These are phyloP conservation scores for Sinapis alba DNA, from an alignment of 441 rosid genomes.

Conservation along the genomic window DNA sequence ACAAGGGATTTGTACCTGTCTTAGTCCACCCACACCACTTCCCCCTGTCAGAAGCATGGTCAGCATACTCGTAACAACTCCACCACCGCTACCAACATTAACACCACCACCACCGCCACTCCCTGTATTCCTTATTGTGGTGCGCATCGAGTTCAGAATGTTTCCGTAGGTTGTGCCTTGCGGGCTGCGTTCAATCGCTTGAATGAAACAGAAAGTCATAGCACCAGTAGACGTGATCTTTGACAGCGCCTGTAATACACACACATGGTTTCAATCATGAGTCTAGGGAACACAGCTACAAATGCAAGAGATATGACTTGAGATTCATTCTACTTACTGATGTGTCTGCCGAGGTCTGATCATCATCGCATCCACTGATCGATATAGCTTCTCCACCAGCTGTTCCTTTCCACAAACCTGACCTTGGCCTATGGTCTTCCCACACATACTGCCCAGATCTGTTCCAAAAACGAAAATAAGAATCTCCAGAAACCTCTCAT, in stretches of 20 bases:
- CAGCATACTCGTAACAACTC: conserved; percentile 68
- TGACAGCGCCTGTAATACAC: conserved; percentile 66
- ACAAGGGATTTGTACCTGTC: conserved; percentile 53
- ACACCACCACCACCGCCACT: conserved; percentile 40
- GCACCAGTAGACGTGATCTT: conserved; percentile 90
- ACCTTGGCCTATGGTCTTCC: conserved; percentile 94
- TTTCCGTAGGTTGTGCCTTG: conserved; percentile 80
- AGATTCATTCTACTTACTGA: conserved; percentile 56
- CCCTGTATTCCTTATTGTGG: conserved; percentile 60
- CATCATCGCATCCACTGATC: conserved; percentile 88
- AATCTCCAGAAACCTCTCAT: no score
- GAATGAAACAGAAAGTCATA: conserved; percentile 93
- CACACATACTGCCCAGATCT: conserved; percentile 77
- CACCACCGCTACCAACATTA: conserved; percentile 58
- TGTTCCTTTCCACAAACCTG: conserved; percentile 89
- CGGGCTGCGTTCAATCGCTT: conserved; percentile 74
- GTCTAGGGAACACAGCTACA: neutral
- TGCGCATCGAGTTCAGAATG: conserved; percentile 80
- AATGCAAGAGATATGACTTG: neutral
- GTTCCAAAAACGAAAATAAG: conserved; percentile 1
- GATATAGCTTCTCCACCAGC: conserved; percentile 88
- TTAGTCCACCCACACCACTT: conserved; percentile 67
- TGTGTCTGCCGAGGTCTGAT: conserved; percentile 92
- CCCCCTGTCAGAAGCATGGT: conserved; percentile 86
- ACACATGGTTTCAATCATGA: conserved; percentile 11